Evolutionary conservation across 441 rosid genomes (phyloP), one percentile per base, ranked within the genome.

Genomic region (Corymbia citriodora): DNA sequence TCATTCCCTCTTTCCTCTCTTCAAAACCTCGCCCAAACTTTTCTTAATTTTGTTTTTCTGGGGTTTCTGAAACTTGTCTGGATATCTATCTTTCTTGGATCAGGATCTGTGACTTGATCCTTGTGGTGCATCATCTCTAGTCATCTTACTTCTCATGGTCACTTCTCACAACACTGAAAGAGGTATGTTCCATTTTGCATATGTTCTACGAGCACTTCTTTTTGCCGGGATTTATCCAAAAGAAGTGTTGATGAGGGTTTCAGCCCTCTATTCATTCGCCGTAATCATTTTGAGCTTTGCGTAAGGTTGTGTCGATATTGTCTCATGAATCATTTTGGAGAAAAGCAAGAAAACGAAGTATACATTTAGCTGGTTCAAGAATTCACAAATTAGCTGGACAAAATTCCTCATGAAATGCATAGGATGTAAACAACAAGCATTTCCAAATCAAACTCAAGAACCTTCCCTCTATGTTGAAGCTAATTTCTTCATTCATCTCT

Each of bases 1-100:
- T 91, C 92, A 79, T 72, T 83, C 88, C 90, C 88, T 88, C 83
- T 89, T 89, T 90, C 90, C 92, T 90, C 89, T 90, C 91, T 89
- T 29, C n/a, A 79, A 79, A 79, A 27, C 45, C 52, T 45, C 53
- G 8, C 85, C 52, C 85, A 79, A 15, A 45, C n/a, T 45, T 48
- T 79, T 79, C 85, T 79, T 9, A 79, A 45, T 23, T 79, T 79
- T 45, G 52, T 79, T 79, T 74, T 79, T 40, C n/a, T 25, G 45
- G 52, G 85, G 85, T 79, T 45, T 79, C 85, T 45, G 85, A 48
- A 79, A 23, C 53, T 79, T 79, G 52, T 79, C 85, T 79, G 85
- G 53, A 79, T 79, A 79, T 79, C 85, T 12, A 13, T 45, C 85
- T 45, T 79, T 45, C 85, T 79, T 79, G 85, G 53, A 45, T 79